Conservation (phyloP, 352 stramenopile species). For the Pythium insidiosum region DNA sequence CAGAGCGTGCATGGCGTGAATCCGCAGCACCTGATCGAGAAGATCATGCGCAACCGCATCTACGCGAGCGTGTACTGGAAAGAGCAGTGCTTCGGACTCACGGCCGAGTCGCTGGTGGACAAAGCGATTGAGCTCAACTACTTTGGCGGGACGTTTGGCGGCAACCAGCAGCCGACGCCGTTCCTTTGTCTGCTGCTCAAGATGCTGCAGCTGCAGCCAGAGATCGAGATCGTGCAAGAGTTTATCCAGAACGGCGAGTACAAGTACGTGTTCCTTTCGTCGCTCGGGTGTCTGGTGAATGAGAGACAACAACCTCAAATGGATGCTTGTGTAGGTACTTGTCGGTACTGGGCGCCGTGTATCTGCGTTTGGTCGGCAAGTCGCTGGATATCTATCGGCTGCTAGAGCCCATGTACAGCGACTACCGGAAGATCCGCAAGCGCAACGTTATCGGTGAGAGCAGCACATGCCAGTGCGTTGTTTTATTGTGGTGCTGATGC, state of each 20-base stretch:
- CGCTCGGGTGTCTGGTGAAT: too few relatives aligned
- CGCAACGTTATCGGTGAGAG: conserved; percentile 63
- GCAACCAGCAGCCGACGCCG: conserved; percentile 92
- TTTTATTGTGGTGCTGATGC: not conserved
- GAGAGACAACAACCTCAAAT: too few relatives aligned
- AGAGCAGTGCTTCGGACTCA: conserved; percentile 97
- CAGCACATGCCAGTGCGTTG: too few relatives aligned
- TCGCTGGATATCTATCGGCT: conserved; percentile 90
- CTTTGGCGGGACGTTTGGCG: conserved; percentile 91
- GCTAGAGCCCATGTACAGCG: conserved; percentile 93
- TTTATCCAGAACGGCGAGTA: conserved; percentile 98
- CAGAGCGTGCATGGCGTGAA: conserved; percentile 94
- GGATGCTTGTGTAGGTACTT: conserved; percentile 85
- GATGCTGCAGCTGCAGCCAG: conserved; percentile 96
- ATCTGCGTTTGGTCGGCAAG: conserved; percentile 92
- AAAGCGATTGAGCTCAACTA: conserved; percentile 93
- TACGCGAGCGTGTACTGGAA: conserved; percentile 96
- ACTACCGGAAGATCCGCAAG: conserved; percentile 93
- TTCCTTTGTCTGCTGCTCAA: conserved; percentile 99
- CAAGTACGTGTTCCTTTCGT: conserved; percentile 52
- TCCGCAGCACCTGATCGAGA: conserved; percentile 97
- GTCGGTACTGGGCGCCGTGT: conserved; percentile 93
- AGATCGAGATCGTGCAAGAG: conserved; percentile 89
- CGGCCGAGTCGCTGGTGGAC: conserved; percentile 93
- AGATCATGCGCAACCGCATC: conserved; percentile 97